Base-by-base conservation (phyloP, 1,284 basidiomycete genomes). In the Psilocybe mexicana region DNA sequence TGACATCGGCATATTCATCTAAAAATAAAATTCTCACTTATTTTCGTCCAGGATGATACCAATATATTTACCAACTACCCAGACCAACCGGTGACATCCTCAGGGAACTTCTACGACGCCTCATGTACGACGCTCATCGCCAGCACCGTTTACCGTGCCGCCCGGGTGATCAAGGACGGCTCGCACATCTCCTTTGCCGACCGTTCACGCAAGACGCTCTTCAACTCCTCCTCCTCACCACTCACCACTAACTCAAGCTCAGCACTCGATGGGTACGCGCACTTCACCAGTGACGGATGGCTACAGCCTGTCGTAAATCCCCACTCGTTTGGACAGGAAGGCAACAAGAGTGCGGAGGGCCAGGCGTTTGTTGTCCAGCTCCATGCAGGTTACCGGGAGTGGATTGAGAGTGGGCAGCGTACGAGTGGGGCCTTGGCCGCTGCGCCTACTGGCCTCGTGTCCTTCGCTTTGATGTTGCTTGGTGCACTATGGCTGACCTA, bases 1-100 rank as follows among this genome's bases (percentile, higher is more conserved):
- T 33, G 14, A 6, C 36, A 53, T 61, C 54, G 30, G 30, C 30
- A 8, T 48, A 57, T 48, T 46, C 44, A 28, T 28, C 24, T 51
- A 55, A 56, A 55, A 63, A 59, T 35, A 50, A 55, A 35, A 45
- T 59, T 55, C 44, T 50, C 35, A 24, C 28, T 3, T 48, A n/a
- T n/a, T n/a, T 43, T 46, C 23, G 43, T 30, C 24, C 12, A 86
- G 81, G 78, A 84, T 61, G 64, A 74, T 18, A 79, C 75, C 7
- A 79, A 81, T 35, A 74, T 93, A 5, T 86, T 95, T 68, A 78
- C 79, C 44, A 96, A 96, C 74, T 96, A 96, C 69, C 81, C 86
- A 18, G 83, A 88, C 69, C 73, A 85, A 28, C 61, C 72, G 0
- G 57, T 65, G 12, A 63, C 64, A 12, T 63, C 69, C 14, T 43